Base-by-base conservation (phyloP, 768 basidiomycete genomes). In the Scleroderma bovista region DNA sequence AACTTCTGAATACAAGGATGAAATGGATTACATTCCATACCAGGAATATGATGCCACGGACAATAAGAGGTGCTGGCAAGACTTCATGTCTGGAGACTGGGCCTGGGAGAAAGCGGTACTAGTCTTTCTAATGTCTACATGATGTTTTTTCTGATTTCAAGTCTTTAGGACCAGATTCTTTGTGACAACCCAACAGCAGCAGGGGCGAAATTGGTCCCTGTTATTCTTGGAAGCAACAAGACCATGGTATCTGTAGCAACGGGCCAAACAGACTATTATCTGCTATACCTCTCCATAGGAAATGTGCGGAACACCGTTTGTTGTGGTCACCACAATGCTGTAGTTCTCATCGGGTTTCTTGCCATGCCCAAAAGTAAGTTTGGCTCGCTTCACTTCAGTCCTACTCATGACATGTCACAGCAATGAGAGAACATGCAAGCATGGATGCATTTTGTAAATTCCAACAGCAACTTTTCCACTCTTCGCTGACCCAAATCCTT, bases 351-450 rank as follows among this genome's bases (percentile, higher is more conserved):
- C 13, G 65, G 52, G 1, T 71, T 72, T 50, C 50, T 66, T 23
- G 51, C 60, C 7, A 66, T 69, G 26, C 58, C 61, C 1, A 66
- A 67, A 54, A 57, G 66, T 68, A 52, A 1, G 57, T 53, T 48
- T n/a, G 5, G 11, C 26, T 29, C 9, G 26, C n/a, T 43, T 8
- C 7, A 38, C 26, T 9, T 6, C 38, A n/a, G 20, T 42, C 2
- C 8, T 17, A 7, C 3, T 26, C 1, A 17, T 24, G 15, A 11
- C 2, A 42, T 16, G 31, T 16, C 32, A 15, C 19, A 47, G 46
- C 40, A 3, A 52, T 23, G 2, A 52, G 39, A 19, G 19, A 50
- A 16, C 60, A 48, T 33, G 48, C 52, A 1, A 41, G 24, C 4
- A 44, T 45, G 17, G 26, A 36, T 15, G 29, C 9, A 4, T 58